These are phyloP conservation scores for Daldinia loculata DNA, from an alignment of 495 filamentous ascomycete species.

Conservation along the genomic window DNA sequence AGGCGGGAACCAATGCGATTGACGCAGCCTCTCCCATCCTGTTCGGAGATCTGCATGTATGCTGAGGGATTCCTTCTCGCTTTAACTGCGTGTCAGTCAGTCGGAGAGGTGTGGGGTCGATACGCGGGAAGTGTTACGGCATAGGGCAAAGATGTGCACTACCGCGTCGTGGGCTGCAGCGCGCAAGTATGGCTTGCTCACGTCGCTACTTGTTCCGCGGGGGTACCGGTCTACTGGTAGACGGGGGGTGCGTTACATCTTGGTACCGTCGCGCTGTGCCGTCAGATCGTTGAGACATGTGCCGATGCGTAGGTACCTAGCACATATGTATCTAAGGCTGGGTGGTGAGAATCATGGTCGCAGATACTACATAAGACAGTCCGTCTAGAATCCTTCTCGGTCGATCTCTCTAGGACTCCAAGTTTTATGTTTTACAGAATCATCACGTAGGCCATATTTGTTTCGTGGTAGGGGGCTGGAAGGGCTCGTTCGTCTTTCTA, in stretches of 20 bases:
- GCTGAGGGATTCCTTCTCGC: conserved; percentile 20
- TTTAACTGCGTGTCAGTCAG: conserved; percentile 27
- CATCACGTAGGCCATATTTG: not conserved
- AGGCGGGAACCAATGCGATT: conserved; percentile 9
- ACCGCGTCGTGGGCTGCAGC: conserved; percentile 20
- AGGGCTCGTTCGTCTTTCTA: not conserved
- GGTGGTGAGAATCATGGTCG: not conserved
- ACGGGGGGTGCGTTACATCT: conserved; percentile 12
- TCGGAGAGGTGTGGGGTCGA: conserved; percentile 24
- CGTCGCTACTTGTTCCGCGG: conserved; percentile 15
- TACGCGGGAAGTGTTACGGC: conserved; percentile 22
- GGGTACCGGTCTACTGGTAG: conserved; percentile 17
- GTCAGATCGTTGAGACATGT: conserved; percentile 8
- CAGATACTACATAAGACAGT: not conserved
- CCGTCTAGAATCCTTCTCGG: conserved; percentile 7
- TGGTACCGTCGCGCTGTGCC: conserved; percentile 6
- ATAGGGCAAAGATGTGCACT: conserved; percentile 35
- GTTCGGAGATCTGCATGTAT: not conserved
- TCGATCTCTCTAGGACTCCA: not conserved
- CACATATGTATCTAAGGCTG: not conserved
- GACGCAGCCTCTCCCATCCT: conserved; percentile 14
- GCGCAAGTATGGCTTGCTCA: conserved; percentile 17
- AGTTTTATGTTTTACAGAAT: not conserved
- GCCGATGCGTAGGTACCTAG: not conserved
- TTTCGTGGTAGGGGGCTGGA: not conserved